phyloP scores from a whole-genome alignment of 805 yeast species.

The Saturnispora quitensis region DNA sequence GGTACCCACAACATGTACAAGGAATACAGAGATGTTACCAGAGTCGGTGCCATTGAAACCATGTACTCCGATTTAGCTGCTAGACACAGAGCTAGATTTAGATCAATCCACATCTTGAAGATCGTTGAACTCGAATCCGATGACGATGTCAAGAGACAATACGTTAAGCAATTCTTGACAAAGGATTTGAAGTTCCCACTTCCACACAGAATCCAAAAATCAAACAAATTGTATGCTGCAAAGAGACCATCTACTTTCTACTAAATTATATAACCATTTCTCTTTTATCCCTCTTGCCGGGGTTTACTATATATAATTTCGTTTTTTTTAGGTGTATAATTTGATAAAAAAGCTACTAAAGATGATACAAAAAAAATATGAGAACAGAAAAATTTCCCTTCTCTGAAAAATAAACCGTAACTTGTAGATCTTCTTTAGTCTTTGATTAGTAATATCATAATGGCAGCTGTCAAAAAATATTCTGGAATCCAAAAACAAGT shows the following conservation, averaged over 20 bases:
- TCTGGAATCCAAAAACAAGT: slow-evolving; percentile 48
- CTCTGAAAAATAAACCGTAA: too few relatives aligned
- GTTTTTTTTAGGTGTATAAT: not conserved
- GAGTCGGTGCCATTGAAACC: slow-evolving; percentile 97
- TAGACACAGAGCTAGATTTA: slow-evolving; percentile 99
- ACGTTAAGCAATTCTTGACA: slow-evolving; percentile 93
- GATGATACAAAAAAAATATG: not conserved
- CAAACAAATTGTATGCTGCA: slow-evolving; percentile 79
- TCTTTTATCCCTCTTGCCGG: not conserved
- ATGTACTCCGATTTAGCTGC: slow-evolving; percentile 99
- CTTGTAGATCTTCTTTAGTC: too few relatives aligned
- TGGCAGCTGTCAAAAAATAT: slow-evolving; percentile 15
- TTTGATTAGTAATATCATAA: not conserved
- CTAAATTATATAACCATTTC: slow-evolving; percentile 34
- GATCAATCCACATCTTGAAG: slow-evolving; percentile 98
- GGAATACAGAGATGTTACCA: slow-evolving; percentile 99
- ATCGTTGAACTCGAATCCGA: slow-evolving; percentile 98
- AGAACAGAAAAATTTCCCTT: too few relatives aligned
- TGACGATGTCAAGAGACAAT: slow-evolving; percentile 98
- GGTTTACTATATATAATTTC: not conserved
- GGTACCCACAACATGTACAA: slow-evolving; percentile 99
- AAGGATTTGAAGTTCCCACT: slow-evolving; percentile 98
- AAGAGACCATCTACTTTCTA: slow-evolving; percentile 97
- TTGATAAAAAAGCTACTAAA: not conserved
- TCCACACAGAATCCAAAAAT: slow-evolving; percentile 97